phyloP scores from a whole-genome alignment of 148 eudicot genomes.

The Amaranthus hypochondriacus region DNA sequence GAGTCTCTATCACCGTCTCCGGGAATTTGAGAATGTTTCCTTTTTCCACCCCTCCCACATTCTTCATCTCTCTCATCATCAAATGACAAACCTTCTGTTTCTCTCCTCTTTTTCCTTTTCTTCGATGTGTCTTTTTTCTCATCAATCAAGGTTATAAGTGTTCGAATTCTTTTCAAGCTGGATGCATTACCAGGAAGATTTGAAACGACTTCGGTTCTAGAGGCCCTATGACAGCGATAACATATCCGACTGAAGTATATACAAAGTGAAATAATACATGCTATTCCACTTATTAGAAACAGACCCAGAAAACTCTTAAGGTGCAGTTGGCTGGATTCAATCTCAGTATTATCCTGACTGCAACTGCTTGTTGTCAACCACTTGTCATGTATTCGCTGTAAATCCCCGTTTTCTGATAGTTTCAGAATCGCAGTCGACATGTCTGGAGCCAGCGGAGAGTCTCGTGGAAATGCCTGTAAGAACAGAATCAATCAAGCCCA shows the following conservation, averaged over 20 bases:
- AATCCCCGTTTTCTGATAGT: constrained; percentile 84
- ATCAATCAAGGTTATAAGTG: constrained; percentile 63
- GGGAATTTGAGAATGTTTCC: constrained; percentile 26
- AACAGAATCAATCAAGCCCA: neutral
- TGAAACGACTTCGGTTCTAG: constrained; percentile 19
- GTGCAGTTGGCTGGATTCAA: constrained; percentile 85
- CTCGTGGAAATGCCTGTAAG: constrained; percentile 85
- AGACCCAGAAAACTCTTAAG: constrained; percentile 84
- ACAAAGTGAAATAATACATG: constrained; percentile 60
- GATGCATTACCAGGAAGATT: constrained; percentile 36
- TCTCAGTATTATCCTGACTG: constrained; percentile 60
- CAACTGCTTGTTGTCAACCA: constrained; percentile 67
- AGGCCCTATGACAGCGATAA: constrained; percentile 31
- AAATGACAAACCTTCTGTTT: constrained; percentile 34
- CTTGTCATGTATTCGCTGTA: constrained; percentile 93
- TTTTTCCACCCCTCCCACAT: constrained; percentile 21
- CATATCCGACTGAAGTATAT: constrained; percentile 55
- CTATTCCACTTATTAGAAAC: constrained; percentile 65
- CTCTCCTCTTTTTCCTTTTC: constrained; percentile 44
- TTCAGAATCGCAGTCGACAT: constrained; percentile 80
- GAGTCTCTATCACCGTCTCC: constrained; percentile 15
- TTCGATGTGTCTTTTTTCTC: constrained; percentile 58
- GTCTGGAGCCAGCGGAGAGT: constrained; percentile 86
- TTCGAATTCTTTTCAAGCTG: constrained; percentile 43
- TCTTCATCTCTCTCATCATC: constrained; percentile 29